Base-by-base conservation (phyloP, 108 stramenopile species). In the Schizochytrium sp. region DNA sequence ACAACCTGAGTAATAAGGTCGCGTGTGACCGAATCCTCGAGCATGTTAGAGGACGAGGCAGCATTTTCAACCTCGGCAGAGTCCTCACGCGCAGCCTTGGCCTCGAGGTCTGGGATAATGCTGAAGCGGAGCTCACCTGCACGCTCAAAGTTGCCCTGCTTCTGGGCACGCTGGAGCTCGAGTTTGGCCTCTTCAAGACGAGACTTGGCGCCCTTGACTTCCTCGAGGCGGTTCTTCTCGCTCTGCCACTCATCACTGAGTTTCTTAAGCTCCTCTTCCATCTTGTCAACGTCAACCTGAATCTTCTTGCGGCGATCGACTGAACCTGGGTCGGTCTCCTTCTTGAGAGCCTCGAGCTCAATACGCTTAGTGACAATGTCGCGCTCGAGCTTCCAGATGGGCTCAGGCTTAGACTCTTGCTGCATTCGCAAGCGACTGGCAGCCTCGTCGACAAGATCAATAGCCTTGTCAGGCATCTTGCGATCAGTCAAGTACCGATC, bases 371-470 rank as follows among this genome's bases (percentile, higher is more conserved):
- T 96, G 73, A 98, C 87, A 45, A 96, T 96, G 56, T 95, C 93
- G 4, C 97, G 89, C 87, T 97, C 96, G 19, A 95, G 91, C 87
- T 95, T 93, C 90, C 97, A 97, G 90, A 97, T 96, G 88, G 95
- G 90, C 90, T 98, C 94, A 38, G 96, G 96, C 55, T 96, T 94
- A 60, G 93, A 93, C 72, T 97, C 97, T 44, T 96, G 92, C 76
- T 96, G 95, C 88, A 97, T 95, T 64, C 97, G 96, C 3, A 96
- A 95, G 69, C 96, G 92, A 3, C 97, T 97, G 4, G 97, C 97
- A 38, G 97, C 96, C 94, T 99, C 98, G 91, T 99, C 98, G 61
- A 99, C 91, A 72, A 99, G 91, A 91, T 99, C 98, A 87, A 99
- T 98, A 46, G 97, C 96, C 92, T 97, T 98, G 87, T 98, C 98